Percentiles rank a stretch among this genome's conserved stretches.
Conservation (phyloP, 1,284 basidiomycete species). For the Cryptococcus deneoformans region DNA sequence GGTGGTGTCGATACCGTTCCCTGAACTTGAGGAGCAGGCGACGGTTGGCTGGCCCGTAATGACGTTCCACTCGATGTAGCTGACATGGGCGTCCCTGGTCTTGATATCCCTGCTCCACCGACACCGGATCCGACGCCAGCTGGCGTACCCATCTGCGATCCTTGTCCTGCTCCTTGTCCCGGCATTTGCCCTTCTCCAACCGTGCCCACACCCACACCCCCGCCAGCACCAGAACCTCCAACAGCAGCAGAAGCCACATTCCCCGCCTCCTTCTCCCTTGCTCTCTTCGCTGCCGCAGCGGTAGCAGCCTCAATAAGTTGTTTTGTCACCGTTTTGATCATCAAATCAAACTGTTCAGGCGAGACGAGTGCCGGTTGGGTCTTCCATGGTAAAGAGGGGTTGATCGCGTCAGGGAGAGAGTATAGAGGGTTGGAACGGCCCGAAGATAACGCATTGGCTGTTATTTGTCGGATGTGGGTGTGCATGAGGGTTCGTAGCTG, state of each 20-base stretch:
- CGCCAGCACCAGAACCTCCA: background rate
- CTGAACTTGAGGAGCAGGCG: background rate
- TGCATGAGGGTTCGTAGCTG: slow-evolving; percentile 16
- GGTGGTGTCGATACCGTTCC: background rate
- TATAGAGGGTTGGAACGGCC: slow-evolving; percentile 16
- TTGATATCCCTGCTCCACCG: background rate
- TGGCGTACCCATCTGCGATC: background rate
- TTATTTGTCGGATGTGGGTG: slow-evolving; percentile 15
- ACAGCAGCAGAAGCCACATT: background rate
- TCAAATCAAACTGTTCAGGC: slow-evolving; percentile 11
- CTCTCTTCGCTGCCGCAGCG: slow-evolving; percentile 4
- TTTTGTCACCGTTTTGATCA: slow-evolving; percentile 9
- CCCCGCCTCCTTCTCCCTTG: slow-evolving; percentile 1
- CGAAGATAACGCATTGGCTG: slow-evolving; percentile 2
- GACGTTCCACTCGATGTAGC: too few relatives aligned
- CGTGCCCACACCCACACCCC: background rate
- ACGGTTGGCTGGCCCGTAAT: background rate
- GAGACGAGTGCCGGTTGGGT: slow-evolving; percentile 12
- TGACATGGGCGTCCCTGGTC: background rate
- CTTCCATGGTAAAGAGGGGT: slow-evolving; percentile 16
- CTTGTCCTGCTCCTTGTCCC: background rate
- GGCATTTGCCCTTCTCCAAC: background rate
- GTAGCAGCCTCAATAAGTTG: slow-evolving; percentile 5
- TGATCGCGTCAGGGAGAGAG: slow-evolving; percentile 12
- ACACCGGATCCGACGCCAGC: background rate